Base-by-base conservation (phyloP, 345 rosid species). In the Zanthoxylum bungeanum region DNA sequence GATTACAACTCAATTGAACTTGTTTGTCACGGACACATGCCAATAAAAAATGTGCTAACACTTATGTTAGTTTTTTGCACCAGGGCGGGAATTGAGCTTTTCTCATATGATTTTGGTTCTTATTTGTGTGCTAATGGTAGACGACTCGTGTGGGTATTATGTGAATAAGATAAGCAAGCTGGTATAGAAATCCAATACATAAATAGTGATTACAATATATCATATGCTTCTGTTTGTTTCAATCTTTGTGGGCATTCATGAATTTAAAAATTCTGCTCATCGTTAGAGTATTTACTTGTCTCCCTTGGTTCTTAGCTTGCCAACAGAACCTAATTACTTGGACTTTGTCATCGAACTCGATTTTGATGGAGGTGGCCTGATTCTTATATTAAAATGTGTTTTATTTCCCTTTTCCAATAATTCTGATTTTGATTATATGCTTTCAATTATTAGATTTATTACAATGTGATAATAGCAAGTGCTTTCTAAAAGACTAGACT, bases 161-260 rank as follows among this genome's bases (percentile, higher is more conserved):
- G 90, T 87, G 89, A 87, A 88, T 94, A 84, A n/a, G 78, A 88
- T 82, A 85, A 85, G n/a, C n/a, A n/a, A n/a, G 82, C 81, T 76
- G 88, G 85, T 82, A 93, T 85, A 91, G 86, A 81, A 85, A 80
- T 78, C 80, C 79, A 78, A 87, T 88, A 83, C 84, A 82, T 80
- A 72, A 77, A 76, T 66, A 56, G 47, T 46, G 55, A 76, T 69
- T 78, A 70, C 81, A 74, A 81, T 77, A 75, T 60, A 36, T 9
- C 37, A 30, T 21, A n/a, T 68, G 70, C 50, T 60, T 76, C 10
- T 11, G 9, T 3, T 68, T 44, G 33, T 47, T 72, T 47, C 33
- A 51, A 67, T 79, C 21, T 49, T 34, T 14, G 22, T 28, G 11
- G 14, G 4, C 27, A 42, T 16, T 25, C 21, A 5, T 37, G 40